Evolutionary conservation across 345 rosid genomes (phyloP).

Genomic region (Euphorbia peplus): DNA sequence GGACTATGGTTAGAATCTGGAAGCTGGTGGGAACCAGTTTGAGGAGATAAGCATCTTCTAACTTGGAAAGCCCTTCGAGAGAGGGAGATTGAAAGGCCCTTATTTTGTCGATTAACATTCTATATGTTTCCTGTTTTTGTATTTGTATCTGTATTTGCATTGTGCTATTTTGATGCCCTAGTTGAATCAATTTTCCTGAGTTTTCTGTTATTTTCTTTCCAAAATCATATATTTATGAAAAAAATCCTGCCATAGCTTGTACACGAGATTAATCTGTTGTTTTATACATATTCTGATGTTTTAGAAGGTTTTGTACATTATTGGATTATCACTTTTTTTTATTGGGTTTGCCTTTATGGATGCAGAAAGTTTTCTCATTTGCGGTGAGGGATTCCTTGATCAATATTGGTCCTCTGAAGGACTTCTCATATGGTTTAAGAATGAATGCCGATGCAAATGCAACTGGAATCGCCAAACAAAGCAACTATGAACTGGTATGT

Average conservation of each 20-base stretch:
- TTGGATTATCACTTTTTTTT: conserved; percentile 7
- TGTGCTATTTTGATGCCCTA: not conserved
- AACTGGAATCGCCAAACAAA: conserved; percentile 91
- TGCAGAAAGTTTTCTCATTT: conserved; percentile 92
- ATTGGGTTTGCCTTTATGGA: conserved; percentile 20
- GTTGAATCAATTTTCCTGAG: not conserved
- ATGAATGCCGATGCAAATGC: conserved; percentile 88
- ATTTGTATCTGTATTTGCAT: not conserved
- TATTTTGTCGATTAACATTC: not conserved
- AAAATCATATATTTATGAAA: not conserved
- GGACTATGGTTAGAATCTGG: not conserved
- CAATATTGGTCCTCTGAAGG: conserved; percentile 95
- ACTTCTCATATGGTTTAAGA: conserved; percentile 88
- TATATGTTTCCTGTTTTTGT: not conserved
- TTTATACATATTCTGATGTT: not conserved
- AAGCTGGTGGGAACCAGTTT: not conserved
- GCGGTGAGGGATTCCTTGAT: conserved; percentile 88
- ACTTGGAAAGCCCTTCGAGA: not conserved
- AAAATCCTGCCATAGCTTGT: not conserved
- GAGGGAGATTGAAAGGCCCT: not conserved
- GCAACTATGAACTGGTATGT: conserved; percentile 87
- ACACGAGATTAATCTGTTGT: not conserved
- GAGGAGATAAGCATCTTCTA: not conserved
- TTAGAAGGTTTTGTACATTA: not conserved
- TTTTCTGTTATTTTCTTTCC: not conserved